Evolutionary conservation across 2,329 filamentous ascomycete genomes (phyloP).

Genomic region (Pyrenochaeta sp.): DNA sequence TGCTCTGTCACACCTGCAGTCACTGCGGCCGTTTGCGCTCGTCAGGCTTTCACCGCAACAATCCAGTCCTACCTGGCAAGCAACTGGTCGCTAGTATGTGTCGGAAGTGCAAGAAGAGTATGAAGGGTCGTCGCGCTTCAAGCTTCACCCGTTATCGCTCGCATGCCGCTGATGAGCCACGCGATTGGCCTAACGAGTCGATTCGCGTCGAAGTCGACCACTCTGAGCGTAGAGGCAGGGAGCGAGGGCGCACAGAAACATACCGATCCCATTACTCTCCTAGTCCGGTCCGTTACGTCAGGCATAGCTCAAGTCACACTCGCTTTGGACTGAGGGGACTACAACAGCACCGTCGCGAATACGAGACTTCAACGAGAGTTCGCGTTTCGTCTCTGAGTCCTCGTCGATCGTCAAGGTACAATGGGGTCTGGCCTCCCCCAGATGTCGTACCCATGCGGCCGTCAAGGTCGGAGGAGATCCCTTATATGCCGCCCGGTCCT

Average conservation of each 20-base stretch:
- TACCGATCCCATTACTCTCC: conserved; percentile 24
- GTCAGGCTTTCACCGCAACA: conserved; percentile 40
- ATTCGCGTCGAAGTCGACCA: conserved; percentile 24
- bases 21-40: conserved; percentile 45
- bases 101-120: conserved; percentile 41
- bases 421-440: conserved; percentile 24
- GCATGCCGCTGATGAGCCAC: conserved; percentile 33
- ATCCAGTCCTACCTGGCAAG: conserved; percentile 45
- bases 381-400: conserved; percentile 32
- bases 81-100: conserved; percentile 33
- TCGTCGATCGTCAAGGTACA: conserved; percentile 22
- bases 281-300: conserved; percentile 23
- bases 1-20: conserved; percentile 45
- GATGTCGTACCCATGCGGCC: conserved; percentile 20
- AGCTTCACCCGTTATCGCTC: conserved; percentile 27
- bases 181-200: conserved; percentile 33
- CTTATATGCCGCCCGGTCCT: conserved; percentile 3
- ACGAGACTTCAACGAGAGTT: conserved; percentile 15
- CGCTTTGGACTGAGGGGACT: conserved; percentile 33
- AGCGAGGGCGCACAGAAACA: conserved; percentile 26
- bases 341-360: conserved; percentile 21
- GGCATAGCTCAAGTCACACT: conserved; percentile 25
- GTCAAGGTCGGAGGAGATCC: conserved; percentile 3
- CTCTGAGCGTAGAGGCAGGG: conserved; percentile 31
- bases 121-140: conserved; percentile 15